Evolutionary conservation across 2,329 filamentous ascomycete species (phyloP).

Genomic region (Macrophomina phaseolina): DNA sequence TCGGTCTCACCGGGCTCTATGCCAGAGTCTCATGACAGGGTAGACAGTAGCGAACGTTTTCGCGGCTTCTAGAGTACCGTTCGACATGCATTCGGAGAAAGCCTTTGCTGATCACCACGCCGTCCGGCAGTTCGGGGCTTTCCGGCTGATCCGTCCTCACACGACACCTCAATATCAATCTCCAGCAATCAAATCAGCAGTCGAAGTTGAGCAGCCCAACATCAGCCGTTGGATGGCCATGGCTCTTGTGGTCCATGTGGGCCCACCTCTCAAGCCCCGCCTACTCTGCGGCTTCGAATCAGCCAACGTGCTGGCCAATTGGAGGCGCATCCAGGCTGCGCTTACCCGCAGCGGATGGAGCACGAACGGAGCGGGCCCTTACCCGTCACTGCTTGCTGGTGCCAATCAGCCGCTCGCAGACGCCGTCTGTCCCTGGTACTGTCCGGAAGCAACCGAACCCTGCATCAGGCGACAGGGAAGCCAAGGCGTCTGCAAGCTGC

Average conservation of each 20-base stretch:
- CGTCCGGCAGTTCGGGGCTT: background rate
- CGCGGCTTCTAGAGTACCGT: constrained; percentile 23
- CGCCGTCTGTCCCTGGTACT: constrained; percentile 24
- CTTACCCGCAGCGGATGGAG: constrained; percentile 20
- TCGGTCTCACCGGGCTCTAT: constrained; percentile 14
- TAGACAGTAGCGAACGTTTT: constrained; percentile 25
- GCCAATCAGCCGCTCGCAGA: constrained; percentile 28
- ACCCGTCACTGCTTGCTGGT: constrained; percentile 23
- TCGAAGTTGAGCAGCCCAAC: constrained; percentile 9
- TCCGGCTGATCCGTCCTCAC: background rate
- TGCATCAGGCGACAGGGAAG: constrained; percentile 22
- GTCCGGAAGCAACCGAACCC: constrained; percentile 28
- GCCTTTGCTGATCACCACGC: constrained; percentile 10
- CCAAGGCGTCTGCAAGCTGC: constrained; percentile 25
- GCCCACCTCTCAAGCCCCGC: background rate
- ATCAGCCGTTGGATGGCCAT: constrained; percentile 22
- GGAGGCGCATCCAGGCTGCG: constrained; percentile 12
- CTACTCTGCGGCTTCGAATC: constrained; percentile 8
- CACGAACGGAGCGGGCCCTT: constrained; percentile 16
- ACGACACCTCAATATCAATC: constrained; percentile 7
- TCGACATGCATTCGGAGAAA: constrained; percentile 13
- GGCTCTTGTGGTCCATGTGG: constrained; percentile 8
- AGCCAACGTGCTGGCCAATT: constrained; percentile 14
- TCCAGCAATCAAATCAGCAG: background rate
- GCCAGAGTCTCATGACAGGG: background rate